Evolutionary conservation across 1,284 basidiomycete genomes (phyloP), one percentile per base, ranked within the genome.

Genomic region (Moesziomyces aphidis): DNA sequence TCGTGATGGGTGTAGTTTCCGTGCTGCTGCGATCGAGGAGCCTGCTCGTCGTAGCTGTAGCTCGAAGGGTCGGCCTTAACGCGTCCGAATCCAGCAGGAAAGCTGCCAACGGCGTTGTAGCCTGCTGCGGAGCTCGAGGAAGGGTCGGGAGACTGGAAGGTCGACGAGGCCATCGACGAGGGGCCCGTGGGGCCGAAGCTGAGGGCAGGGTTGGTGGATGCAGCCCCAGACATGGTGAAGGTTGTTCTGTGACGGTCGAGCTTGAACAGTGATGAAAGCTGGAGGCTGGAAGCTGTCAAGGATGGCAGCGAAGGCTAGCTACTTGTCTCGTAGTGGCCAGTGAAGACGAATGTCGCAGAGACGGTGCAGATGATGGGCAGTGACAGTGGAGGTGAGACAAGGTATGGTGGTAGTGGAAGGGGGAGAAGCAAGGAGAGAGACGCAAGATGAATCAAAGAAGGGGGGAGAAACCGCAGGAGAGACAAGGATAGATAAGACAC

Each of bases 401-500:
- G 58, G 58, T 55, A 65, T 66, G 69, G 34, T 62, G 69, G 63
- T 72, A 62, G 69, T 72, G 17, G 59, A 61, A 52, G 59, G 23
- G 22, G 34, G 21, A 39, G 28, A 46, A 61, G 51, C 8, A 48
- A 54, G 21, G 46, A 58, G 28, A 45, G 31, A 53, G 55, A 50
- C 50, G 61, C 55, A 63, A 57, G 54, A 53, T 70, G 68, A 58
- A 42, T 60, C 56, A 60, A 56, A 51, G 47, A 42, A n/a, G 24
- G 31, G 48, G 55, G 49, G 19, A 61, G 69, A 66, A 45, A 72
- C 69, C 63, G 69, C 69, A 62, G 69, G 63, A 72, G 63, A 72
- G 69, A 72, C 69, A 72, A 31, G 51, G 61, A 58, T 67, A 72
- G 63, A 67, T 67, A 72, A 72, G 69, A 72, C 69, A 72, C 55